Evolutionary conservation across 176 grass and related monocot species (phyloP), one percentile per base, ranked within the genome.

Genomic region (Musa itinerans): DNA sequence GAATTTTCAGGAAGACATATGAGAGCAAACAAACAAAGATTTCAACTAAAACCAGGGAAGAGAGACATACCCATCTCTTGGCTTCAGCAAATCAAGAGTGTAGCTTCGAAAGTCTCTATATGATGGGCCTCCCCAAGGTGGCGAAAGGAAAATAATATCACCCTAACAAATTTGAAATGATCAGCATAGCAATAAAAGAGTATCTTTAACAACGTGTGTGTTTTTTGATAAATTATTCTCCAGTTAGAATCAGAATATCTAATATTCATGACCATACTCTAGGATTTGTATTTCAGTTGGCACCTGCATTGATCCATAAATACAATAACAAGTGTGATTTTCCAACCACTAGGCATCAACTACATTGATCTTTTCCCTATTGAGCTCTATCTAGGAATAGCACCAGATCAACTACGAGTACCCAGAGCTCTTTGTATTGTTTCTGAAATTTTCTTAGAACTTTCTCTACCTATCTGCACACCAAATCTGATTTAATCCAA

Each of bases 81-180:
- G 90, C 76, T 78, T 78, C 63, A 87, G 72, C 81, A 92, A 84
- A 76, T 92, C 90, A 17, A 92, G 84, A n/a, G 82, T 80, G 84
- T 86, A 92, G 52, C 71, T 49, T 61, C 75, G 26, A 12, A 85
- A 57, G 54, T 87, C 21, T 1, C 56, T 70, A 75, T 89, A 92
- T 7, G 90, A 83, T 76, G 90, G 90, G 0, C 90, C 86, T 89
- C 90, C 90, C 90, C 90, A 92, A 52, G 90, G 90, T 69, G 90
- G 90, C 51, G 86, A 92, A 84, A 92, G 81, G 76, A 92, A 92
- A 81, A 92, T 72, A 61, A 83, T 4, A 82, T 92, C 86, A 71
- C 84, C 90, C 90, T 92, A 65, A 53, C 63, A 49, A 1, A 71
- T 54, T 8, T 58, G 11, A 56, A 74, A 62, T 22, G 69, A 77